A percentile compares a stretch with the other conserved stretches of the same genome.
Conservation (phyloP, 2,329 filamentous ascomycete genomes). For the Trichoderma sp. region DNA sequence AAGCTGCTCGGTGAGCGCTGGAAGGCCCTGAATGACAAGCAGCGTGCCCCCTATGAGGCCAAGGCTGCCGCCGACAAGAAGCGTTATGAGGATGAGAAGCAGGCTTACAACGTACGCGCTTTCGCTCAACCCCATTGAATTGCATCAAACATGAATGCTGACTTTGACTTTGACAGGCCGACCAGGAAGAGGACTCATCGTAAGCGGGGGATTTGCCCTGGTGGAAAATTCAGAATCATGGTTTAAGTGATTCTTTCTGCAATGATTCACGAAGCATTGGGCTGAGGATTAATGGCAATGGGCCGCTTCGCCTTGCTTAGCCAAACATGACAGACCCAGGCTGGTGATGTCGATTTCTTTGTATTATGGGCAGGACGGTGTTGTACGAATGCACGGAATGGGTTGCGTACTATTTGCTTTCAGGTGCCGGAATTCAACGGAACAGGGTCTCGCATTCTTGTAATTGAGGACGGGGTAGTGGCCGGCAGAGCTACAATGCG, state of each 20-base stretch:
- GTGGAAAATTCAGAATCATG: neutral
- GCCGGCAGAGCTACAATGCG: constrained; percentile 28
- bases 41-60: constrained; percentile 89
- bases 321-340: constrained; percentile 4
- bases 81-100: constrained; percentile 98
- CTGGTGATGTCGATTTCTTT: constrained; percentile 31
- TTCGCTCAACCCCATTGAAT: neutral
- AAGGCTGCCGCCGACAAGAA: constrained; percentile 98
- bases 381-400: constrained; percentile 44
- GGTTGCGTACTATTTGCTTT: constrained; percentile 40
- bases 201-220: constrained; percentile 14
- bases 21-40: constrained; percentile 94
- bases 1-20: constrained; percentile 98
- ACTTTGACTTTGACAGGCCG: constrained; percentile 22
- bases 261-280: constrained; percentile 15
- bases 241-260: constrained; percentile 9
- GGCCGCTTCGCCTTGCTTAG: neutral
- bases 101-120: constrained; percentile 75
- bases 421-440: constrained; percentile 35
- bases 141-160: constrained; percentile 1
- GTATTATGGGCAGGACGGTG: constrained; percentile 41
- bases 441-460: constrained; percentile 34
- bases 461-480: constrained; percentile 34
- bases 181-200: constrained; percentile 27
- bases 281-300: constrained; percentile 5